Evolutionary conservation across 169 alveolate genomes (phyloP).

Genomic region (Plasmodium vivax): DNA sequence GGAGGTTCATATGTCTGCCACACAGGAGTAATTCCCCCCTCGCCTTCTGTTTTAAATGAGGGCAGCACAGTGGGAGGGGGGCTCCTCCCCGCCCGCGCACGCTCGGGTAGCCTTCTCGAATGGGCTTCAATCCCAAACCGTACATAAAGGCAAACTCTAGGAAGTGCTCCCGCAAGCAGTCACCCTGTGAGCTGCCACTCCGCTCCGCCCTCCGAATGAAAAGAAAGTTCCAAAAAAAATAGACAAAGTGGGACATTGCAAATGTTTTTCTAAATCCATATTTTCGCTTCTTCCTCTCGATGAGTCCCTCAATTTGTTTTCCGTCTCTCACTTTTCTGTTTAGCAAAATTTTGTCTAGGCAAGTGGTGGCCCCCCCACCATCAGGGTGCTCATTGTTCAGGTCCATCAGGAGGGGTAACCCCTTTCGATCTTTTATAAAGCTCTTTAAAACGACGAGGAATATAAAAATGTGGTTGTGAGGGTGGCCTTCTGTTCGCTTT

Average conservation of each 20-base stretch:
- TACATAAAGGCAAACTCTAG: slow-evolving; percentile 1
- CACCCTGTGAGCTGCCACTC: not conserved
- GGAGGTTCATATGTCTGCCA: not conserved
- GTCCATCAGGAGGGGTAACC: slow-evolving; percentile 12
- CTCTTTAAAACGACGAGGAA: slow-evolving; percentile 49
- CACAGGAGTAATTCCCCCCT: not conserved
- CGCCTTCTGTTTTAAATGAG: not conserved
- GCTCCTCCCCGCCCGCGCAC: not conserved
- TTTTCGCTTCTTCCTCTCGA: slow-evolving; percentile 29
- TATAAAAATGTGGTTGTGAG: not conserved
- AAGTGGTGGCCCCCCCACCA: not conserved
- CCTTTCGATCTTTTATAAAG: slow-evolving; percentile 29
- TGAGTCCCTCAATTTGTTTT: not conserved
- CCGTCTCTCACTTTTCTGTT: slow-evolving; percentile 11
- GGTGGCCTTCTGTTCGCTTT: not conserved
- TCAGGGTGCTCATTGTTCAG: not conserved
- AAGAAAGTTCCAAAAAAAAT: slow-evolving; percentile 27
- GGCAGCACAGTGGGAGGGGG: not conserved
- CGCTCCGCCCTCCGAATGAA: not conserved
- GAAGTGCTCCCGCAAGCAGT: not conserved
- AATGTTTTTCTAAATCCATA: slow-evolving; percentile 19
- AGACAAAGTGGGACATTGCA: slow-evolving; percentile 8
- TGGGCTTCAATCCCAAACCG: not conserved
- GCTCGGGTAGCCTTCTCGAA: not conserved
- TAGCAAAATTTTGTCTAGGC: not conserved